Evolutionary conservation across 2,329 filamentous ascomycete genomes (phyloP).

Genomic region (Diaporthe vexans): DNA sequence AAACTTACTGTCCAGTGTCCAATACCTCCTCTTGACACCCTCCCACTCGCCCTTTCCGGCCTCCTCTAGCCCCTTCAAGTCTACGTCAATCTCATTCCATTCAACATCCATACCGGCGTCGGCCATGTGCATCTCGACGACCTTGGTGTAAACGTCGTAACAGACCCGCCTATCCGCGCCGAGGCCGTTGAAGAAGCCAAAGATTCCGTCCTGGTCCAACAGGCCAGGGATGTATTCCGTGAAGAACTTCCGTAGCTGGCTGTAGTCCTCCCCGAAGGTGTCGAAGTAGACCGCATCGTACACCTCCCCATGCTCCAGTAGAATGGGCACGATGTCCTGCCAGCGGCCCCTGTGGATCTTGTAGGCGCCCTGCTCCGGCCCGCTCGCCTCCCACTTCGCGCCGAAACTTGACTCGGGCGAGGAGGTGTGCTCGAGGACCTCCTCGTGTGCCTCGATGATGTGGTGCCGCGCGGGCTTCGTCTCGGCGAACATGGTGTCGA

Average conservation of each 20-base stretch:
- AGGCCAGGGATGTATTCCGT: constrained; percentile 87
- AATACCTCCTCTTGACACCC: constrained; percentile 89
- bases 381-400: constrained; percentile 65
- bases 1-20: constrained; percentile 80
- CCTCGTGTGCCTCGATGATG: constrained; percentile 88
- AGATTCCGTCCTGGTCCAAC: constrained; percentile 79
- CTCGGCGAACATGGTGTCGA: constrained; percentile 81
- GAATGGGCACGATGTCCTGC: constrained; percentile 82
- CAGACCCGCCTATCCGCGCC: constrained; percentile 93
- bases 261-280: constrained; percentile 96
- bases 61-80: constrained; percentile 74
- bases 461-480: constrained; percentile 80
- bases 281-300: constrained; percentile 97
- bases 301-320: constrained; percentile 76
- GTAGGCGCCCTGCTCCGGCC: constrained; percentile 75
- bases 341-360: constrained; percentile 81
- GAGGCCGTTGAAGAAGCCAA: constrained; percentile 91
- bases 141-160: constrained; percentile 95
- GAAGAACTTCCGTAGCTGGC: constrained; percentile 88
- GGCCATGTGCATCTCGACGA: constrained; percentile 90
- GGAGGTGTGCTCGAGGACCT: constrained; percentile 77
- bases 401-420: constrained; percentile 66
- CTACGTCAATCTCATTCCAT: constrained; percentile 84
- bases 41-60: constrained; percentile 85
- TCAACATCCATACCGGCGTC: constrained; percentile 92